Evolutionary conservation across 2,329 filamentous ascomycete species (phyloP).

Genomic region (Raffaelea albimanens): DNA sequence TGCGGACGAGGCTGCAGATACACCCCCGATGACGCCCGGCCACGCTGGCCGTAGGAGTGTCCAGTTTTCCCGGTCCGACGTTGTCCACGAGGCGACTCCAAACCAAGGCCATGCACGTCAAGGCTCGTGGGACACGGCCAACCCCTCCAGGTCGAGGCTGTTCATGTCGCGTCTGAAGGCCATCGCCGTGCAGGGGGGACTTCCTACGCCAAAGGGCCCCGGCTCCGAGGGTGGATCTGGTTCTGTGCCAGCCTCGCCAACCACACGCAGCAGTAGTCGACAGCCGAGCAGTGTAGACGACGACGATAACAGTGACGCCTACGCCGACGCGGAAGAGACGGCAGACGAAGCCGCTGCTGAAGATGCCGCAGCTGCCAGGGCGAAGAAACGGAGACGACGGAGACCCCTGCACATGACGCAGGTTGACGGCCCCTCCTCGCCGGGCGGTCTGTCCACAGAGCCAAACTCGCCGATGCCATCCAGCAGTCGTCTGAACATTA

Average conservation of each 20-base stretch:
- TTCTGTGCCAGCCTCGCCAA: slow-evolving; percentile 40
- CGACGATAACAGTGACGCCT: slow-evolving; percentile 41
- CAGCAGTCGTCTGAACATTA: slow-evolving; percentile 37
- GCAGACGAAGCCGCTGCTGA: slow-evolving; percentile 60
- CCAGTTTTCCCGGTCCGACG: slow-evolving; percentile 58
- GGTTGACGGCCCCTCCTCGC: neutral
- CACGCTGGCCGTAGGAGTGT: slow-evolving; percentile 50
- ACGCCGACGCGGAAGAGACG: slow-evolving; percentile 74
- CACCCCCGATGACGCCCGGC: slow-evolving; percentile 8
- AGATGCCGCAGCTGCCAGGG: slow-evolving; percentile 35
- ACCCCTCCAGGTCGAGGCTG: slow-evolving; percentile 50
- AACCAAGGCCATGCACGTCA: slow-evolving; percentile 34
- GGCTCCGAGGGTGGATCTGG: slow-evolving; percentile 17
- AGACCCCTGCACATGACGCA: slow-evolving; percentile 28
- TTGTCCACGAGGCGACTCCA: slow-evolving; percentile 30
- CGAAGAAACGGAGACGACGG: slow-evolving; percentile 54
- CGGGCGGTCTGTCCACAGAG: slow-evolving; percentile 23
- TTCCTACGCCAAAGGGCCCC: slow-evolving; percentile 36
- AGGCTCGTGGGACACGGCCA: slow-evolving; percentile 59
- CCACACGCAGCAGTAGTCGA: slow-evolving; percentile 30
- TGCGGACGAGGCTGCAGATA: neutral
- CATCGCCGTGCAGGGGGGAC: slow-evolving; percentile 46
- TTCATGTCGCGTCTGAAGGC: slow-evolving; percentile 74
- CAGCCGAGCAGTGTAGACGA: slow-evolving; percentile 21
- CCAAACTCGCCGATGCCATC: slow-evolving; percentile 30